Base-by-base conservation (phyloP, 106 monocot genomes). In the Triglochin maritima region DNA sequence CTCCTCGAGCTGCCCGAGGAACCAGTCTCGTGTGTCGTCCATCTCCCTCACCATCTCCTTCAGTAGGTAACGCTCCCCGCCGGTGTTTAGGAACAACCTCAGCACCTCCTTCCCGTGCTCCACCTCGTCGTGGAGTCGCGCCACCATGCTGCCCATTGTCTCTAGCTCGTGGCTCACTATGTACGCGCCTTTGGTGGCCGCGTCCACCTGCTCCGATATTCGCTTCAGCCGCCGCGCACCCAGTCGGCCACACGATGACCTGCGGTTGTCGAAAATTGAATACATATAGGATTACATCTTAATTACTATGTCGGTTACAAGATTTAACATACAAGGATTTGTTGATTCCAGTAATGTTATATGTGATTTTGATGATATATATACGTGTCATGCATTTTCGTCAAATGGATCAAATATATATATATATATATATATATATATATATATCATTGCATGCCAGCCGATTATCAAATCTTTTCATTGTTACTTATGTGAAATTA, bases 141-240 rank as follows among this genome's bases (percentile, higher is more conserved):
- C 65, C 65, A 94, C 67, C 81, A 89, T 85, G 52, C 81, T 69
- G 69, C 89, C 89, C 48, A 96, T 64, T 44, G 95, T 96, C 58
- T 96, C 95, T 62, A 96, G 41, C 47, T 87, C 88, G 68, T 84
- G 71, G 72, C 68, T 81, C 43, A 88, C 75, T 9, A 96, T 88
- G 64, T 91, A 96, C 12, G 90, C 85, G 47, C 91, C 95, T 71
- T 72, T 85, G 45, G 90, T 77, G 41, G 90, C 90, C 51, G 78
- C 83, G 72, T 91, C 95, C 67, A 86, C 71, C 75, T 65, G 74
- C 47, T 59, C 59, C 51, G 49, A 70, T 50, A 65, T 67, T 53
- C 49, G 52, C 63, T 68, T 67, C 41, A 78, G 10, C 70, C 67
- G n/a, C 9, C 59, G 9, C 71, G 46, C 6, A 4, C 62, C 5